phyloP scores from a whole-genome alignment of 1,284 basidiomycete genomes.

The Papiliotrema laurentii region DNA sequence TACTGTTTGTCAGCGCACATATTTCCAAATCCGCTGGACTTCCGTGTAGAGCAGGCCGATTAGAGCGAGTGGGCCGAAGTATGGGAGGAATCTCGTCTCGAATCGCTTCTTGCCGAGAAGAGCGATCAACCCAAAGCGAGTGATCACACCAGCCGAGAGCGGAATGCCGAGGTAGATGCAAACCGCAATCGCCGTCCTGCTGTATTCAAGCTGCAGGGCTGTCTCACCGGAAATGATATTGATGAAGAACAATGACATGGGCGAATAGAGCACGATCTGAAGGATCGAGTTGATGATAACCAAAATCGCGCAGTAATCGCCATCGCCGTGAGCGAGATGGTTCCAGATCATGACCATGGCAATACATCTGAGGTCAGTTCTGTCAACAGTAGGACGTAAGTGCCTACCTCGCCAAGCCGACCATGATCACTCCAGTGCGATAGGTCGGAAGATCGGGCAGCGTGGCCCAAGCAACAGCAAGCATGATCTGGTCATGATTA shows the following conservation, averaged over 20 bases:
- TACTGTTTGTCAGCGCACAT: constrained; percentile 2
- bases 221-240: constrained; percentile 59
- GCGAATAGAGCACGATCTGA: constrained; percentile 74
- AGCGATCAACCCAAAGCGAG: constrained; percentile 58
- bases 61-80: constrained; percentile 67
- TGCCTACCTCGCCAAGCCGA: constrained; percentile 55
- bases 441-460: constrained; percentile 65
- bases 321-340: constrained; percentile 68
- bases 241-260: constrained; percentile 69
- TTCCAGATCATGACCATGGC: constrained; percentile 86
- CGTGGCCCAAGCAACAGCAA: constrained; percentile 76
- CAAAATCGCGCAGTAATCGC: constrained; percentile 68
- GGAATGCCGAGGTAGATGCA: constrained; percentile 68
- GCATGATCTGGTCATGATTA: constrained; percentile 57
- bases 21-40: background rate
- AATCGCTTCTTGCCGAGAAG: constrained; percentile 54
- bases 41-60: constrained; percentile 60
- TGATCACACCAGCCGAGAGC: constrained; percentile 62
- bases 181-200: constrained; percentile 67
- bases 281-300: constrained; percentile 58
- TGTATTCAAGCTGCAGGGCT: constrained; percentile 59
- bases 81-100: constrained; percentile 58
- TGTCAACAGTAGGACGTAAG: too few relatives aligned
- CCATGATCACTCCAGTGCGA: constrained; percentile 56
- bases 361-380: constrained; percentile 39